These are phyloP conservation scores for Pichia sp. DNA, from an alignment of 1,139 yeast species.

Conservation along the genomic window DNA sequence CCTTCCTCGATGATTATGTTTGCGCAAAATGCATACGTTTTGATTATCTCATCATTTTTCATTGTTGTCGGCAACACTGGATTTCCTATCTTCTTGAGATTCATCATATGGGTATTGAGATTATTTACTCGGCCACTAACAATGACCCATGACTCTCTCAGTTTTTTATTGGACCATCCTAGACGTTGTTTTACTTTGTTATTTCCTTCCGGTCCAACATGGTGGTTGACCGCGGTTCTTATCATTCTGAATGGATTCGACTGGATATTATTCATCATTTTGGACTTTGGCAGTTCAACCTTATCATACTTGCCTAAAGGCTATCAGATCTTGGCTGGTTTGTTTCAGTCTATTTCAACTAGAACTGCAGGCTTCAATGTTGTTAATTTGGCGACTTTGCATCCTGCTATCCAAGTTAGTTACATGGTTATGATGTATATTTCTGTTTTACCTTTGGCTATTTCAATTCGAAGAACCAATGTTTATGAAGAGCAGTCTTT, in stretches of 20 bases:
- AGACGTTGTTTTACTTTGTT: constrained; percentile 91
- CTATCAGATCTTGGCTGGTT: constrained; percentile 69
- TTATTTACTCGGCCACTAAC: constrained; percentile 65
- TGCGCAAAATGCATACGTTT: constrained; percentile 55
- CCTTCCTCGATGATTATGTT: constrained; percentile 74
- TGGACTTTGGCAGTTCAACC: constrained; percentile 58
- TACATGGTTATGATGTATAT: constrained; percentile 98
- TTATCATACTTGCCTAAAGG: constrained; percentile 55
- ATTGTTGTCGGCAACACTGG: constrained; percentile 92
- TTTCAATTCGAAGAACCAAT: constrained; percentile 91
- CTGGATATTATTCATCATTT: constrained; percentile 68
- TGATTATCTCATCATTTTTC: constrained; percentile 60
- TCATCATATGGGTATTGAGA: constrained; percentile 74
- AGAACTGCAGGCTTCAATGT: constrained; percentile 90
- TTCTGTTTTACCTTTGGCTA: constrained; percentile 92
- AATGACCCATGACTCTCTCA: constrained; percentile 67
- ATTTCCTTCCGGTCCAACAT: constrained; percentile 89
- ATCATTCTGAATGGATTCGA: constrained; percentile 72
- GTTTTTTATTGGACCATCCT: constrained; percentile 89
- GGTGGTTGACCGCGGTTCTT: constrained; percentile 84
- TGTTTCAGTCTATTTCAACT: constrained; percentile 87
- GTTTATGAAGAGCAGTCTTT: constrained; percentile 96
- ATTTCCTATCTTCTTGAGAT: constrained; percentile 75
- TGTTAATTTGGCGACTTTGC: constrained; percentile 62
- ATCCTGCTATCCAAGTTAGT: constrained; percentile 90